Evolutionary conservation across 768 basidiomycete species (phyloP).

Genomic region (Lactarius akahatsu): DNA sequence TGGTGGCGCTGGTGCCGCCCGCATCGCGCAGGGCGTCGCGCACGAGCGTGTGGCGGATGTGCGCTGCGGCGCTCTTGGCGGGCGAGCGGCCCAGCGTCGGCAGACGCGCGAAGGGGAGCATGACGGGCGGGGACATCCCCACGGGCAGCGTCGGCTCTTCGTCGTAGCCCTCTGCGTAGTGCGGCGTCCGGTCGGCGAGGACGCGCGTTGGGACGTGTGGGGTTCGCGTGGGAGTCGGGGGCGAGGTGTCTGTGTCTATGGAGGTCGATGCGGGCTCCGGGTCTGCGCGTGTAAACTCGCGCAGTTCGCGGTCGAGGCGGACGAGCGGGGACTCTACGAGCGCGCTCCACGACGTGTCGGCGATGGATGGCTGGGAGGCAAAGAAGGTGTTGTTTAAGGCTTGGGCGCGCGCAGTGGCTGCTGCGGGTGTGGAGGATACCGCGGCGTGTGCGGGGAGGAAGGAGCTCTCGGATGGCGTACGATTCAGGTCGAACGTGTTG

Average conservation of each 20-base stretch:
- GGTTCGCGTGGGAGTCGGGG: constrained; percentile 59
- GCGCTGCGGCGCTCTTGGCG: constrained; percentile 63
- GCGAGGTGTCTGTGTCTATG: constrained; percentile 17
- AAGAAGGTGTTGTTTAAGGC: constrained; percentile 10
- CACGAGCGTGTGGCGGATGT: constrained; percentile 66
- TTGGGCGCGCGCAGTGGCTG: constrained; percentile 1
- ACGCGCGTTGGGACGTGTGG: constrained; percentile 58
- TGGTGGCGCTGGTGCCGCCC: not conserved
- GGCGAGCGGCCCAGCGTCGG: constrained; percentile 61
- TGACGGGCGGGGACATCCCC: constrained; percentile 57
- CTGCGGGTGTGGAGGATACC: constrained; percentile 78
- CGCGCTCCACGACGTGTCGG: constrained; percentile 63
- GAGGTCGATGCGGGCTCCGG: constrained; percentile 28
- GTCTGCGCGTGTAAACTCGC: constrained; percentile 51
- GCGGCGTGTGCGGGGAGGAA: constrained; percentile 74
- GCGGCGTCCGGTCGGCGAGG: constrained; percentile 48
- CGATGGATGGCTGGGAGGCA: not conserved
- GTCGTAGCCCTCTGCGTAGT: constrained; percentile 41
- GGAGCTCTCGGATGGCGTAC: constrained; percentile 61
- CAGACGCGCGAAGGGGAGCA: constrained; percentile 39
- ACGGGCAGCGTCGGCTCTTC: constrained; percentile 50
- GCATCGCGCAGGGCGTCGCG: constrained; percentile 38
- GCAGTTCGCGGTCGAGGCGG: constrained; percentile 61
- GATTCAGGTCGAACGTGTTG: constrained; percentile 41
- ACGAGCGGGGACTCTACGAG: constrained; percentile 75